phyloP scores from a whole-genome alignment of 768 basidiomycete genomes.

The Leccinum imitatum region DNA sequence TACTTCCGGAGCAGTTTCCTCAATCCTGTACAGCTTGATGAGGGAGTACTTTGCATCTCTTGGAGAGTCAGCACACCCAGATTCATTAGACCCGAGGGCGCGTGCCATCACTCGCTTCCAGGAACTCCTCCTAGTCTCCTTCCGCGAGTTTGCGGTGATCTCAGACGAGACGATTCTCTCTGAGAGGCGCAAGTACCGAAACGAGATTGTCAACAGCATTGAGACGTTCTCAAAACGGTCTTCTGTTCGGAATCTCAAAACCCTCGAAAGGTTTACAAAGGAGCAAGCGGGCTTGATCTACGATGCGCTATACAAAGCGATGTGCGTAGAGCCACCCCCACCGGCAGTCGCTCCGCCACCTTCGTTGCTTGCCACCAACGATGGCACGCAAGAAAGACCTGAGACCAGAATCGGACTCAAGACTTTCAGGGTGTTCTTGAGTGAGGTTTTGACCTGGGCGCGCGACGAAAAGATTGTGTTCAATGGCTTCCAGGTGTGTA shows the following conservation, averaged over 20 bases:
- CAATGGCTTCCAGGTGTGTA: conserved; percentile 83
- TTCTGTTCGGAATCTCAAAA: conserved; percentile 82
- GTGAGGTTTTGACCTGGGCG: conserved; percentile 94
- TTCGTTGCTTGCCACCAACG: conserved; percentile 53
- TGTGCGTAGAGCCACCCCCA: conserved; percentile 74
- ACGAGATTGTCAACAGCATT: conserved; percentile 88
- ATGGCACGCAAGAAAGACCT: conserved; percentile 67
- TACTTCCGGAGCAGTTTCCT: not conserved
- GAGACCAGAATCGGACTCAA: conserved; percentile 86
- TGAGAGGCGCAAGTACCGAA: conserved; percentile 83
- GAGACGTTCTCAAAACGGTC: conserved; percentile 93
- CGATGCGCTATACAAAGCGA: conserved; percentile 84
- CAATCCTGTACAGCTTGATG: conserved; percentile 65
- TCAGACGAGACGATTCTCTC: conserved; percentile 90
- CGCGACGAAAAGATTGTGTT: conserved; percentile 88
- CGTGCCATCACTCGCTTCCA: conserved; percentile 97
- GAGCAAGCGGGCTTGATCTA: conserved; percentile 90
- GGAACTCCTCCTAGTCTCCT: conserved; percentile 93
- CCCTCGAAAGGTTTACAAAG: conserved; percentile 77
- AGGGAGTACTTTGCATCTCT: conserved; percentile 92
- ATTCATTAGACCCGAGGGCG: conserved; percentile 81
- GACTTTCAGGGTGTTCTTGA: conserved; percentile 88
- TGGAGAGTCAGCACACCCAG: conserved; percentile 91
- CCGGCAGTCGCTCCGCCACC: conserved; percentile 48
- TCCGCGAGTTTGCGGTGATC: conserved; percentile 96